Evolutionary conservation across 306 rosid species (phyloP).

Genomic region (Cicer bijugum): DNA sequence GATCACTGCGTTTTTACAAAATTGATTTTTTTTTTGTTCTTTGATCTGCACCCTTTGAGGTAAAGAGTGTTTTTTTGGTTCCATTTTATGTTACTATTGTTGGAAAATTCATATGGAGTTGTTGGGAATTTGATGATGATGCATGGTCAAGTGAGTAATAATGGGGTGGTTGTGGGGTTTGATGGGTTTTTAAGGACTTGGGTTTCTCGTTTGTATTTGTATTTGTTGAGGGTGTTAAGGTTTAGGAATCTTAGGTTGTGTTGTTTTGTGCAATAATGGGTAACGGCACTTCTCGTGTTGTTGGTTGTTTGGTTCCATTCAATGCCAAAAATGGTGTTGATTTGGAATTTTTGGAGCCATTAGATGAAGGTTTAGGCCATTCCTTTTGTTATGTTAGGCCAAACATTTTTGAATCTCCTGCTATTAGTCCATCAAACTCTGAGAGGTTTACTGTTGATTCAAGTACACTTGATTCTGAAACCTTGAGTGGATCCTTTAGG

Average conservation of each 20-base stretch:
- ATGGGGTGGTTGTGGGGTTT: slow-evolving; percentile 46
- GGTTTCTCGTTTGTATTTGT: slow-evolving; percentile 40
- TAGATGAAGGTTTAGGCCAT: slow-evolving; percentile 73
- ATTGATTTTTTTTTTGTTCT: not conserved
- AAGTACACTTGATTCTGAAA: slow-evolving; percentile 72
- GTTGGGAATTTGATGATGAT: slow-evolving; percentile 46
- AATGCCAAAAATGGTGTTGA: slow-evolving; percentile 61
- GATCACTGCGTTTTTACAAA: slow-evolving; percentile 43
- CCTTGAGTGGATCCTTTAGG: slow-evolving; percentile 72
- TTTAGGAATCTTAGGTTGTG: slow-evolving; percentile 41
- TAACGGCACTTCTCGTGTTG: slow-evolving; percentile 74
- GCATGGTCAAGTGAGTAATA: slow-evolving; percentile 42
- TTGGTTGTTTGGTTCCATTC: slow-evolving; percentile 69
- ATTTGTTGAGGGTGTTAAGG: slow-evolving; percentile 45
- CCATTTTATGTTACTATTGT: slow-evolving; percentile 22
- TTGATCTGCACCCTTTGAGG: slow-evolving; percentile 40
- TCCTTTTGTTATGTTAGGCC: slow-evolving; percentile 74
- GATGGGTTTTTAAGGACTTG: slow-evolving; percentile 37
- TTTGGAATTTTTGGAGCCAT: slow-evolving; percentile 65
- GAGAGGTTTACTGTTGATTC: slow-evolving; percentile 71
- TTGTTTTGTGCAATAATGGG: slow-evolving; percentile 54
- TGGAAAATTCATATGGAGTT: slow-evolving; percentile 40
- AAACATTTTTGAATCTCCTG: slow-evolving; percentile 66
- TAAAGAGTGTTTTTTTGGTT: slow-evolving; percentile 36
- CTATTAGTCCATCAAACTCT: slow-evolving; percentile 67